Percentiles rank a stretch among this genome's conserved stretches.
Evolutionary conservation across 1,139 yeast species (phyloP).

Genomic region (Taphrina flavorubra): DNA sequence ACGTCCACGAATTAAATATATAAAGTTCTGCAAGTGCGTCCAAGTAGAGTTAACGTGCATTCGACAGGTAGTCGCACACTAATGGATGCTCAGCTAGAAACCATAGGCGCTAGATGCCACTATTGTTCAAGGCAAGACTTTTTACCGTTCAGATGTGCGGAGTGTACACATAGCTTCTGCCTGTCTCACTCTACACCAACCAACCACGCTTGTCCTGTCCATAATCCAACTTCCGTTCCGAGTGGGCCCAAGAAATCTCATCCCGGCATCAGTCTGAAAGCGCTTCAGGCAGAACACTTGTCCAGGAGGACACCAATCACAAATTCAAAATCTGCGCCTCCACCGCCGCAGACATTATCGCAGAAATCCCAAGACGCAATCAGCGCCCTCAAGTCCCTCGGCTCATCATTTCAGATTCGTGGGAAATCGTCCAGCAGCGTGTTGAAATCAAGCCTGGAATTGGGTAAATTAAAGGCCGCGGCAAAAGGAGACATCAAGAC

Average conservation of each 20-base stretch:
- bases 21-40: no score
- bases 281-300: slow-evolving; percentile 36
- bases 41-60: no score
- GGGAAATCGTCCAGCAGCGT: slow-evolving; percentile 2
- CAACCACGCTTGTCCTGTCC: slow-evolving; percentile 16
- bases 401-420: slow-evolving; percentile 12
- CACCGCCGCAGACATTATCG: neutral
- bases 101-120: slow-evolving; percentile 35
- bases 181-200: slow-evolving; percentile 17
- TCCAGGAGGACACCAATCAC: slow-evolving; percentile 15
- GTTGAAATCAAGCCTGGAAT: neutral
- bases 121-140: slow-evolving; percentile 34
- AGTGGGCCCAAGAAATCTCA: neutral
- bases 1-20: no score
- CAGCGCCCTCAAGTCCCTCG: slow-evolving; percentile 7
- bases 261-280: slow-evolving; percentile 27
- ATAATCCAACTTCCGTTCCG: neutral
- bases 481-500: slow-evolving; percentile 32
- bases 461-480: slow-evolving; percentile 12
- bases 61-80: neutral
- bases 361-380: slow-evolving; percentile 7
- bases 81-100: slow-evolving; percentile 37
- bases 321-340: neutral
- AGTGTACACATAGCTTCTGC: slow-evolving; percentile 26
- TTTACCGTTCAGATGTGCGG: slow-evolving; percentile 28